Evolutionary conservation across 1,284 basidiomycete species (phyloP).

Genomic region (Cutaneotrichosporon mucoides): DNA sequence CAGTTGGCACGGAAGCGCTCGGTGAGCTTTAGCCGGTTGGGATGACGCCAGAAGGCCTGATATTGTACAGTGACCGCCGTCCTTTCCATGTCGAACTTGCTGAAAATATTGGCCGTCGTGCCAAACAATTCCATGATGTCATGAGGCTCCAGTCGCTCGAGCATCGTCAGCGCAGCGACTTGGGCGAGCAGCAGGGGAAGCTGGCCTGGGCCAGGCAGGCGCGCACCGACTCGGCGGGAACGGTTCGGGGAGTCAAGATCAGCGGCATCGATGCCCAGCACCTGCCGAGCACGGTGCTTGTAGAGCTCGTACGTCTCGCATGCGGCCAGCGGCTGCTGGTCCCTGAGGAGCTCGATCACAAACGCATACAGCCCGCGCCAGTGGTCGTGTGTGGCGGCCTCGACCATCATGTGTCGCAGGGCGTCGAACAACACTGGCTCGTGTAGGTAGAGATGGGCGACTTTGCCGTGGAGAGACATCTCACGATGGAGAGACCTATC

Average conservation of each 20-base stretch:
- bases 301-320: slow-evolving; percentile 11
- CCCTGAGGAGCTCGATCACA: slow-evolving; percentile 20
- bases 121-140: slow-evolving; percentile 18
- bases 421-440: slow-evolving; percentile 16
- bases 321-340: slow-evolving; percentile 18
- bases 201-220: slow-evolving; percentile 22
- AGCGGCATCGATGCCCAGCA: slow-evolving; percentile 21
- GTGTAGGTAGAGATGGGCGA: slow-evolving; percentile 2
- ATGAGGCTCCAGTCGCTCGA: slow-evolving; percentile 21
- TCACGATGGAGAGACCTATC: neutral
- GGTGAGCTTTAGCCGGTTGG: no score
- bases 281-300: slow-evolving; percentile 14
- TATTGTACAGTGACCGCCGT: no score
- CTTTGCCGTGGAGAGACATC: neutral
- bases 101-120: neutral
- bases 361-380: slow-evolving; percentile 21
- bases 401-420: slow-evolving; percentile 23
- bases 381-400: slow-evolving; percentile 24
- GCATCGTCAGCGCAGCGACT: slow-evolving; percentile 26
- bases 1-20: slow-evolving; percentile 14
- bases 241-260: slow-evolving; percentile 18
- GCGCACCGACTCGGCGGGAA: slow-evolving; percentile 19
- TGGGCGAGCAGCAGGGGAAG: slow-evolving; percentile 18
- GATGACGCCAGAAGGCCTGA: no score
- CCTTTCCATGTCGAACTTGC: no score